Evolutionary conservation across 2,329 filamentous ascomycete genomes (phyloP).

Genomic region (Nigrograna mackinnonii): DNA sequence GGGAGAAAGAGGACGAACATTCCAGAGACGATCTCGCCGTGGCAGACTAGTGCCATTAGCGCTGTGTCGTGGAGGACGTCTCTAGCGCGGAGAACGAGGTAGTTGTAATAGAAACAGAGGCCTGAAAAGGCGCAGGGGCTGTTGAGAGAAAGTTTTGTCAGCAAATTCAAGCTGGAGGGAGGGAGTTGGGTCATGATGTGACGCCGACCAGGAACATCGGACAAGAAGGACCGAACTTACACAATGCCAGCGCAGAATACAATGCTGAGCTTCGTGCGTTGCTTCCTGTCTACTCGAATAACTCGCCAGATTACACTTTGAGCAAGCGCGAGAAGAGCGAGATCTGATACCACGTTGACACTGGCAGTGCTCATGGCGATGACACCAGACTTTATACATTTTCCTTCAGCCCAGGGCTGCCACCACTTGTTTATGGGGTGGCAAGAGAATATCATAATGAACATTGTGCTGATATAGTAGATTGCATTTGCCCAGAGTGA

Average conservation of each 20-base stretch:
- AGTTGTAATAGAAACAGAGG: conserved; percentile 18
- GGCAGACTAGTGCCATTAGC: conserved; percentile 15
- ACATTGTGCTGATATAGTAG: conserved; percentile 11
- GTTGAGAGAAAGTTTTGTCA: no score
- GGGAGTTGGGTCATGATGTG: no score
- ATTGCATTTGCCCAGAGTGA: conserved; percentile 10
- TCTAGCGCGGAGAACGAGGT: background rate
- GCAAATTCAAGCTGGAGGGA: no score
- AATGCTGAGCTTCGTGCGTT: conserved; percentile 12
- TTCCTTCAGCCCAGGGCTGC: conserved; percentile 14
- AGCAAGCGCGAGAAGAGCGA: conserved; percentile 11
- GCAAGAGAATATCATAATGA: conserved; percentile 15
- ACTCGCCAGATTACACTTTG: conserved; percentile 17
- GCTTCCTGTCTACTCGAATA: conserved; percentile 7
- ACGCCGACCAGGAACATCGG: no score
- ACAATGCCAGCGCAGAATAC: conserved; percentile 17
- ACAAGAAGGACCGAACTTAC: conserved; percentile 12
- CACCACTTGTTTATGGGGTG: conserved; percentile 12
- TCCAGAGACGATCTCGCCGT: conserved; percentile 16
- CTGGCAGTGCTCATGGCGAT: conserved; percentile 11
- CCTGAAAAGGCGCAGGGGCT: conserved; percentile 15
- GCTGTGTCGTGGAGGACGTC: conserved; percentile 12
- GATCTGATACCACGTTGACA: conserved; percentile 13
- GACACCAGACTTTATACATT: conserved; percentile 8
- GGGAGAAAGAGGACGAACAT: conserved; percentile 21